Evolutionary conservation across 805 yeast species (phyloP), one percentile per base, ranked within the genome.

Genomic region (Millerozyma miso): DNA sequence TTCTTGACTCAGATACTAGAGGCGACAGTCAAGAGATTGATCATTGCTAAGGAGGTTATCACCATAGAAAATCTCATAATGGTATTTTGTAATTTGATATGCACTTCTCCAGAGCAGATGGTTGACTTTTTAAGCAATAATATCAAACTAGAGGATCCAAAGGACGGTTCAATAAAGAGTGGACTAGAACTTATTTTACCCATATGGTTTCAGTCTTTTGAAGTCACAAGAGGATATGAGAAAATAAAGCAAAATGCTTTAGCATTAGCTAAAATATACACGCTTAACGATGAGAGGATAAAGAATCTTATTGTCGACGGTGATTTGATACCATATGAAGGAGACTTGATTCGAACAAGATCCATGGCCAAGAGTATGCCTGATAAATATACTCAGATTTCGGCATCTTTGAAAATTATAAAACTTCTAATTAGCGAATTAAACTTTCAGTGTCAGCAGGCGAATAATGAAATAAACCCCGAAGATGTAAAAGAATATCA

Each of bases 151-250:
- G 58, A 51, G 5, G 56, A 51, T 14, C 65, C 65, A 3, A 42
- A 46, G 17, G 46, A 54, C 3, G 52, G 52, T 12, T 37, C 48
- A 14, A 45, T 48, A 4, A 54, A 50, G 35, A 52, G 71, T 19
- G 83, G 85, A 1, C 65, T 89, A 7, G 66, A 67, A 18, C 62
- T 74, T 3, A 78, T 88, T 1, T 59, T 91, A 40, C 82, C 83
- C 2, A 82, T 85, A 40, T 93, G 98, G 98, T 74, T 91, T 38
- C 79, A 78, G 19, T 76, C 88, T 2, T 90, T 88, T 61, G 91
- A 87, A 52, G 80, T 83, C 1, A 77, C 90, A 33, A 73, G 91
- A 46, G 97, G 97, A 0, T 81, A 75, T 43, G 85, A 81, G 19
- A 80, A 80, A 44, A 88, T 90, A 38, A 73, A 77, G 47, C 79